Percentiles rank a stretch among this genome's conserved stretches.
Evolutionary conservation across 192 early-diverging fungal genomes (phyloP).

Genomic region (Linnemannia zychae): DNA sequence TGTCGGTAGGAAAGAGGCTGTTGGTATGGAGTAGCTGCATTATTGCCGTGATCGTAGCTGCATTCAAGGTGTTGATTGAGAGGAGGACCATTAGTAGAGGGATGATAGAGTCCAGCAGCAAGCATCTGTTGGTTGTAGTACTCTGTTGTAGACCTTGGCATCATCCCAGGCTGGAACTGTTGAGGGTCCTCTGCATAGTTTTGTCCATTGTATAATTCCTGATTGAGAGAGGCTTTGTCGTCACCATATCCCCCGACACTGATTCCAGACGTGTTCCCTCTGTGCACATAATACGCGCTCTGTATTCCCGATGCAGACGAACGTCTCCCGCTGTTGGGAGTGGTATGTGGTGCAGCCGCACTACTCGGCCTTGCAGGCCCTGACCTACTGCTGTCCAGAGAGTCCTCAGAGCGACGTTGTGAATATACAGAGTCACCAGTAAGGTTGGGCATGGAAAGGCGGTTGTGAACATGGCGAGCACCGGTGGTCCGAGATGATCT

Average conservation of each 20-base stretch:
- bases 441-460: slow-evolving; percentile 45
- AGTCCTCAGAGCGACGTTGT: not conserved
- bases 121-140: slow-evolving; percentile 19
- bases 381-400: not conserved
- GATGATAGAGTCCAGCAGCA: not conserved
- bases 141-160: slow-evolving; percentile 31
- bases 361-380: not conserved
- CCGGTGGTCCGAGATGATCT: not conserved
- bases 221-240: not conserved
- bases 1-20: not conserved
- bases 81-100: too few species aligned
- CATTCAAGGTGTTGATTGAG: not conserved
- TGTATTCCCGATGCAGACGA: not conserved
- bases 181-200: slow-evolving; percentile 12
- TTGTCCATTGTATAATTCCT: slow-evolving; percentile 3
- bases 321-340: not conserved
- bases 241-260: not conserved
- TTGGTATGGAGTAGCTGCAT: not conserved
- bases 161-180: slow-evolving; percentile 28
- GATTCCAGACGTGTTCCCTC: not conserved
- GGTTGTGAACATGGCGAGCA: slow-evolving; percentile 20
- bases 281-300: slow-evolving; percentile 14
- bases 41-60: not conserved
- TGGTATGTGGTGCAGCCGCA: not conserved
- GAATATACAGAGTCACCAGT: not conserved